Evolutionary conservation across 306 rosid species (phyloP), one percentile per base, ranked within the genome.

Genomic region (Cucumis hystrix): DNA sequence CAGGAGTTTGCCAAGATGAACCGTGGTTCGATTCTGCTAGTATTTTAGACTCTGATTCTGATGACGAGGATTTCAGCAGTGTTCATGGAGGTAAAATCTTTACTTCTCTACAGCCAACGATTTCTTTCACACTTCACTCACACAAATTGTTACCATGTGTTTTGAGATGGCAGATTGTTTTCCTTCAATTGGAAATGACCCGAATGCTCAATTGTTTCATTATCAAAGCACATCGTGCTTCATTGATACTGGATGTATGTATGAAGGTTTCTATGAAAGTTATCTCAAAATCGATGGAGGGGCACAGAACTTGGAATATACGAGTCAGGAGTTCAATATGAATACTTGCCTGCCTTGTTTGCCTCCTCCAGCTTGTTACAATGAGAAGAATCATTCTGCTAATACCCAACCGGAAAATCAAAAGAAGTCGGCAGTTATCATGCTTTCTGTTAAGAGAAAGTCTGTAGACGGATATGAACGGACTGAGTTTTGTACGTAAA

Each of bases 21-120:
- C 84, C 92, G 49, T 94, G 97, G 97, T 94, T 87, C 78, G 98
- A 94, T 84, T 89, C 98, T 12, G 84, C 79, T 71, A 90, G 95
- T 79, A 89, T 90, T 60, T 37, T 92, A 55, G 97, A 88, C 6
- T 88, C 98, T 61, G 98, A 94, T 80, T 97, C 90, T 83, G 98
- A 94, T 40, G 74, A 65, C 6, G 51, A 67, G 45, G 98, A 94
- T 12, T 94, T 85, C 89, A 76, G 83, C 49, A 94, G 97, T 62
- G 96, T 92, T 45, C 93, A 86, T 90, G 98, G 91, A 87, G 98
- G 97, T 94, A 73, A 81, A 78, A 39, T 65, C 70, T 70, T 69
- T 39, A 4, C 79, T 15, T 78, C 75, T 77, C 64, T 37, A 37
- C 61, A 6, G 69, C 17, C 43, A 16, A 25, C 74, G 57, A 64